Base-by-base conservation (phyloP, 345 rosid genomes). In the Corchorus olitorius region DNA sequence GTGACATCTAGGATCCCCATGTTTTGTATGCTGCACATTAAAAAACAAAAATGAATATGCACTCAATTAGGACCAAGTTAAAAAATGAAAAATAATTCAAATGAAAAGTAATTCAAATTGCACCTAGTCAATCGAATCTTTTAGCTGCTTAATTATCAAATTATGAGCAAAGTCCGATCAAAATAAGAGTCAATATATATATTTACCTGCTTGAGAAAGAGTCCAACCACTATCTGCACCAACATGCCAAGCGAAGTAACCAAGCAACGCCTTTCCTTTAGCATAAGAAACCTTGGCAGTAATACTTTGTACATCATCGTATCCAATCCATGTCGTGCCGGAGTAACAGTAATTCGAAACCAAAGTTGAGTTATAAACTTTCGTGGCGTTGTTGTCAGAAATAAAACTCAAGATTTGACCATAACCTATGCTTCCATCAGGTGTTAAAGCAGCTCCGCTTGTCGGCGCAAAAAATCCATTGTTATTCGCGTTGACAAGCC, bases 211-310 rank as follows among this genome's bases (percentile, higher is more conserved):
- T 16, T 79, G 78, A 71, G 89, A 82, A 55, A 89, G 84, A 76
- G 75, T 74, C 84, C 88, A 89, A 3, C 86, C 80, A 15, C 76
- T 81, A 19, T 93, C 97, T 37, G 72, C 83, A 0, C 86, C 87
- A 20, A 88, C 86, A 19, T 89, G 92, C 97, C 97, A 93, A 45
- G 88, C 87, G 81, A 84, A 93, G 84, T 89, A 93, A 77, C 97
- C 97, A 53, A 86, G 89, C 71, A 91, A 75, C 10, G 86, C 82
- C 34, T 76, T 86, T 12, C 50, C 86, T 77, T 86, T 80, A 54
- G 89, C 89, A 14, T 87, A 88, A 46, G 71, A 39, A 8, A 91
- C 84, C 84, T 93, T 93, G 0, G 82, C 76, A 0, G 83, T 75
- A 14, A 88, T 83, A 27, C 89, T 88, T 53, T 80, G 80, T 0